phyloP scores from a whole-genome alignment of 1,284 basidiomycete species.

The Peniophora sp. region DNA sequence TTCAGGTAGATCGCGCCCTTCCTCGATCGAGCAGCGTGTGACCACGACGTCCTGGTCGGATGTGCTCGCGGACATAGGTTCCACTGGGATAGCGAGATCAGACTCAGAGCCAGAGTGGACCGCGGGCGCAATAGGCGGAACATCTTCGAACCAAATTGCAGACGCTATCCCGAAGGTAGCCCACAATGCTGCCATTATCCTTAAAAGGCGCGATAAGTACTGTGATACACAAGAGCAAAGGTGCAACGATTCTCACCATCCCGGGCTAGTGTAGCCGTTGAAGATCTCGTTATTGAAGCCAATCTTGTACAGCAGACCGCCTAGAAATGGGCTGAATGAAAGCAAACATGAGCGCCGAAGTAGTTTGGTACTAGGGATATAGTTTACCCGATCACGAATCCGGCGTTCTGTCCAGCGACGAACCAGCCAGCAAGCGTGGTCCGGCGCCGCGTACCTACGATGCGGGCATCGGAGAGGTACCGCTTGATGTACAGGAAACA shows the following conservation, averaged over 20 bases:
- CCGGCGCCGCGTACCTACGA: constrained; percentile 61
- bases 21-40: neutral
- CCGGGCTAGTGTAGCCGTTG: constrained; percentile 60
- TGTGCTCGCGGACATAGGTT: neutral
- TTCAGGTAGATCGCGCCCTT: neutral
- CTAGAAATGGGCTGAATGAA: constrained; percentile 65
- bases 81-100: constrained; percentile 2
- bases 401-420: constrained; percentile 56
- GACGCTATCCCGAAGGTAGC: constrained; percentile 37
- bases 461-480: constrained; percentile 57
- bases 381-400: constrained; percentile 41
- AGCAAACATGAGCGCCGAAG: too few species aligned
- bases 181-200: neutral
- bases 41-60: neutral
- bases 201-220: too few species aligned
- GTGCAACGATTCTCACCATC: constrained; percentile 37
- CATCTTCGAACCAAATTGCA: constrained; percentile 44
- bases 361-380: too few species aligned
- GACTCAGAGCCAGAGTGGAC: neutral
- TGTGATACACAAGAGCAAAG: too few species aligned
- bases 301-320: constrained; percentile 53
- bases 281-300: constrained; percentile 43
- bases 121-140: constrained; percentile 16
- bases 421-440: constrained; percentile 59
- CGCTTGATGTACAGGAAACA: constrained; percentile 49